Evolutionary conservation across 139 green algal species (phyloP), one percentile per base, ranked within the genome.

Genomic region (Chlorella vulgaris): DNA sequence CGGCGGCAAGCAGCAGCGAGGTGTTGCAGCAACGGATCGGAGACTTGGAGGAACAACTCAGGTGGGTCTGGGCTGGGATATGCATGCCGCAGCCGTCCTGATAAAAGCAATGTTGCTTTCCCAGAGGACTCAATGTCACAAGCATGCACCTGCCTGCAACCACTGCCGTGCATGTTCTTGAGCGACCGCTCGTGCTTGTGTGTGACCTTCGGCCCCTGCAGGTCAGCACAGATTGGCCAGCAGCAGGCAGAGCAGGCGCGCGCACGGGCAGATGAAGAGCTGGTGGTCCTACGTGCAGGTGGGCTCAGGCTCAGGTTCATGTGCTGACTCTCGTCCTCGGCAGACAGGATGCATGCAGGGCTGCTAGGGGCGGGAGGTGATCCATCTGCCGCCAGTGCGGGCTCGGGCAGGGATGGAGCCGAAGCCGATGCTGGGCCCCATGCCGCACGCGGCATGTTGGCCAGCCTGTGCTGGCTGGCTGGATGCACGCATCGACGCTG

Each of bases 201-300:
- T n/a, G n/a, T n/a, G n/a, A n/a, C n/a, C n/a, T n/a, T n/a, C n/a
- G n/a, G n/a, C 47, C 47, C 47, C 47, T 40, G 29, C 51, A 69
- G 70, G 40, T 78, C 71, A 0, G 51, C 71, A 39, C 78, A 67
- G 35, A 39, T 65, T 8, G 74, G 66, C 47, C 47, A 77, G 55
- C 42, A 65, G 39, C 29, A 60, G 35, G 82, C 84, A 7, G 35
- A 77, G 61, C 40, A 43, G 61, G 84, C 71, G 6, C 62, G 75
- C 35, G 70, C 70, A 29, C 62, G 81, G 10, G 80, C 86, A 28
- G 60, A 81, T 31, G 85, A 85, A 38, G 80, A 88, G 61, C 67
- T 77, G 19, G 71, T 78, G 35, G 71, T 50, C 1, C 50, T 78
- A 3, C 50, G 71, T 2, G 71, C 71, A 18, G 71, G 71, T 68